A percentile compares a stretch with the other conserved stretches of the same genome.
phyloP scores from a whole-genome alignment of 2,329 filamentous ascomycete species.

The Elsinoe fawcettii region DNA sequence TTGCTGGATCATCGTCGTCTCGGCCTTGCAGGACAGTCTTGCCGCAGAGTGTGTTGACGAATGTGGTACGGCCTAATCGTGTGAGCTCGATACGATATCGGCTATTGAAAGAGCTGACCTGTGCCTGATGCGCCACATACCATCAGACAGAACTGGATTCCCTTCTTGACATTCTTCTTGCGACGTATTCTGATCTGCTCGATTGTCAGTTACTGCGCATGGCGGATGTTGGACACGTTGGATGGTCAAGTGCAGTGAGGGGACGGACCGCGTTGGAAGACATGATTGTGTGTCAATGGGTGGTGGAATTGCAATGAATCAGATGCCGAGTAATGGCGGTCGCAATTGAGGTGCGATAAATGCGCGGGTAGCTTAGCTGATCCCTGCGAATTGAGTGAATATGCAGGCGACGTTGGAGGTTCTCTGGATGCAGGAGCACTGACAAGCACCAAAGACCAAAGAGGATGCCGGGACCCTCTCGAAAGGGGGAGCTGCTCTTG shows the following conservation, averaged over 20 bases:
- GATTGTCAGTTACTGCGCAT: constrained; percentile 15
- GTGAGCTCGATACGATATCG: neutral
- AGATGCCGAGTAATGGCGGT: constrained; percentile 2
- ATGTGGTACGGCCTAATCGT: constrained; percentile 78
- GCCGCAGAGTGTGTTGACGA: constrained; percentile 98
- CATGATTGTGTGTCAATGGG: constrained; percentile 14
- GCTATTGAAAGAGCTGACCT: constrained; percentile 48
- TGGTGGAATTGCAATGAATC: neutral
- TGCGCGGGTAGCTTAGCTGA: constrained; percentile 9
- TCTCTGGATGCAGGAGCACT: constrained; percentile 6
- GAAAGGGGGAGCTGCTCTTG: constrained; percentile 4
- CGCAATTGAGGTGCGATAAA: constrained; percentile 5
- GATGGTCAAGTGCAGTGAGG: neutral
- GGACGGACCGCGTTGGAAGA: constrained; percentile 18
- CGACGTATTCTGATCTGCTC: constrained; percentile 86
- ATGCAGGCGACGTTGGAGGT: constrained; percentile 12
- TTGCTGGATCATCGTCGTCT: constrained; percentile 82
- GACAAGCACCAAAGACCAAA: neutral
- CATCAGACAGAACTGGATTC: constrained; percentile 99
- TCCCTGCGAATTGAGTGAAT: constrained; percentile 11
- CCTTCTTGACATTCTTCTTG: constrained; percentile 99
- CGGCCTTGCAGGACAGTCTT: constrained; percentile 86
- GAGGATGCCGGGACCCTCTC: neutral
- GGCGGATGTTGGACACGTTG: constrained; percentile 17
- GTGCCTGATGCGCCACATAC: constrained; percentile 98